Evolutionary conservation across 225 moss, liverwort and hornwort genomes (phyloP).

Genomic region (Takakia lepidozioides): DNA sequence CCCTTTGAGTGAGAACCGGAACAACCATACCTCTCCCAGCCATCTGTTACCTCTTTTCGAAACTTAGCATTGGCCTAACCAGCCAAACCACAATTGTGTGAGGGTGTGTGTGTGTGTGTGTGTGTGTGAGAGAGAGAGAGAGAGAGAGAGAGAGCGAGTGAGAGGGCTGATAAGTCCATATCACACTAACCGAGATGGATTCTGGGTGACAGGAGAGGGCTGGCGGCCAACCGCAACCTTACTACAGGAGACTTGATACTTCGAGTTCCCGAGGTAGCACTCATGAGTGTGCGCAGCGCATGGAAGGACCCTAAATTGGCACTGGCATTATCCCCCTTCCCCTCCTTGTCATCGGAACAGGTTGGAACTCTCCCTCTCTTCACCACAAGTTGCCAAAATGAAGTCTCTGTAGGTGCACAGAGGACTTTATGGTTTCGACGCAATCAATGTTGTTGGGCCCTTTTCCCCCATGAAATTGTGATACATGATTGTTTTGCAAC

Average conservation of each 20-base stretch:
- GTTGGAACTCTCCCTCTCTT: conserved; percentile 22
- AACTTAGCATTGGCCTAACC: not conserved
- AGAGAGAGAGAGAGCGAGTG: not conserved
- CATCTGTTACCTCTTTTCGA: too few species aligned
- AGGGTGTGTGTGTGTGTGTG: not conserved
- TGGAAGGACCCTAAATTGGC: conserved; percentile 55
- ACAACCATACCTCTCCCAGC: too few species aligned
- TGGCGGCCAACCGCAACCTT: conserved; percentile 68
- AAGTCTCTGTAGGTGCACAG: not conserved
- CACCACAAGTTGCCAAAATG: conserved; percentile 4
- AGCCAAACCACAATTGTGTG: not conserved
- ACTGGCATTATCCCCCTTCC: conserved; percentile 28
- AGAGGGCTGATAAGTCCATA: not conserved
- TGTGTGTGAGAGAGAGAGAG: conserved; percentile 1
- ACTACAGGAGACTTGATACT: conserved; percentile 70
- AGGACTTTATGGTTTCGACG: not conserved
- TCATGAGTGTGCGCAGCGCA: conserved; percentile 74
- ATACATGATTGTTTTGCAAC: too few species aligned
- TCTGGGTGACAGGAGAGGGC: conserved; percentile 51
- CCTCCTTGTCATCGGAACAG: conserved; percentile 62
- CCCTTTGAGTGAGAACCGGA: too few species aligned
- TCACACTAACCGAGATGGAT: not conserved
- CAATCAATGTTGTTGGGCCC: too few species aligned
- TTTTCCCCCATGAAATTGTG: too few species aligned
- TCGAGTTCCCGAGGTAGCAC: conserved; percentile 69